Conservation (phyloP, 2,329 filamentous ascomycete species). For the Xylaria sp. region DNA sequence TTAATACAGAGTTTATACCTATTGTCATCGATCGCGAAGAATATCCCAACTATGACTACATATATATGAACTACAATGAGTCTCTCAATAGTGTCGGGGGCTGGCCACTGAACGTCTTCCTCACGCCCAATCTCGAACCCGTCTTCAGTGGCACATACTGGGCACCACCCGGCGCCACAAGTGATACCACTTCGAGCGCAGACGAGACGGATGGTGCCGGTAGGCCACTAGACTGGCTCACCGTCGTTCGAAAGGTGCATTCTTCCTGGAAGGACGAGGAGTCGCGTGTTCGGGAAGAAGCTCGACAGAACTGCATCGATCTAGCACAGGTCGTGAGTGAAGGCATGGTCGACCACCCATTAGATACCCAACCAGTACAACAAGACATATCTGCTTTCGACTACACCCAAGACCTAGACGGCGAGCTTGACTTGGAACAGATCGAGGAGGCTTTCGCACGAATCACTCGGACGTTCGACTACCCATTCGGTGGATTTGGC, state of each 20-base stretch:
- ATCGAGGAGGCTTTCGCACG: conserved; percentile 89
- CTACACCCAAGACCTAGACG: conserved; percentile 66
- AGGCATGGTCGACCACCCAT: conserved; percentile 60
- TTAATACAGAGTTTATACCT: conserved; percentile 90
- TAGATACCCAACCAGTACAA: conserved; percentile 26
- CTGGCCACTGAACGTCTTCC: conserved; percentile 96
- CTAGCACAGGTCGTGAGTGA: conserved; percentile 89
- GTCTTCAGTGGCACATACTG: conserved; percentile 98
- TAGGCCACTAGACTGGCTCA: conserved; percentile 80
- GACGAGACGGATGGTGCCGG: conserved; percentile 59
- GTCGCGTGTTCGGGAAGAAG: conserved; percentile 82
- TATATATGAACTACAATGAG: conserved; percentile 99
- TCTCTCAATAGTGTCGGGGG: conserved; percentile 90
- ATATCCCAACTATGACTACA: conserved; percentile 90
- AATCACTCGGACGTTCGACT: conserved; percentile 84
- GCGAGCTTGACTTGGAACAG: conserved; percentile 81
- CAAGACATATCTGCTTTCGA: conserved; percentile 31
- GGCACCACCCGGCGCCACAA: conserved; percentile 78
- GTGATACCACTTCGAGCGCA: conserved; percentile 50
- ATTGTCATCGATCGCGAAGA: conserved; percentile 95
- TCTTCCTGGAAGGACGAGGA: conserved; percentile 85
- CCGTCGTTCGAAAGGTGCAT: conserved; percentile 82
- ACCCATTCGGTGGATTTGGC: conserved; percentile 82
- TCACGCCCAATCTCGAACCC: conserved; percentile 91
- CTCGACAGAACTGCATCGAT: conserved; percentile 82